Conservation (phyloP, 176 grass and related monocot genomes). For the Tillandsia fasciculata region DNA sequence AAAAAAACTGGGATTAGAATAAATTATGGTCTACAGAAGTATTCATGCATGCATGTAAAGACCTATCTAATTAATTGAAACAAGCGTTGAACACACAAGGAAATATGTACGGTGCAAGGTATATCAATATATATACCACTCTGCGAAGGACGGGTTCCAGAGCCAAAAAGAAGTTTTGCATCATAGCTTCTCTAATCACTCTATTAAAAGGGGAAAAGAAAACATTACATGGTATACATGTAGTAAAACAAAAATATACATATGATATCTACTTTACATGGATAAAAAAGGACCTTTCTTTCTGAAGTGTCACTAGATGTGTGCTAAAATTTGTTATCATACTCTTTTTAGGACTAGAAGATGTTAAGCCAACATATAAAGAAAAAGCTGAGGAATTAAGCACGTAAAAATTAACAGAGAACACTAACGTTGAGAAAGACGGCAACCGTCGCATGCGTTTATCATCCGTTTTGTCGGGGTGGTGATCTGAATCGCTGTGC, state of each 20-base stretch:
- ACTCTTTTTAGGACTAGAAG: no score
- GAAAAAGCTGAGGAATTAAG: neutral
- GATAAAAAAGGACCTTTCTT: neutral
- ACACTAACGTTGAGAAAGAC: conserved; percentile 67
- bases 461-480: conserved; percentile 34
- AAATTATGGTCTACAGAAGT: no score
- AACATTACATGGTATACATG: neutral
- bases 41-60: neutral
- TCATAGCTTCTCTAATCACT: conserved; percentile 65
- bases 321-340: no score
- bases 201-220: conserved; percentile 16
- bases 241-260: no score
- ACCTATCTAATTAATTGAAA: neutral
- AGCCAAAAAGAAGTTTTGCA: conserved; percentile 27
- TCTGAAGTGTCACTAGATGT: no score
- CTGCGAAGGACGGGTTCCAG: conserved; percentile 64
- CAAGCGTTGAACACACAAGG: neutral
- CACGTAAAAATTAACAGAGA: neutral
- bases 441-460: conserved; percentile 48
- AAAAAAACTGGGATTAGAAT: neutral
- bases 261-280: neutral
- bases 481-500: conserved; percentile 32
- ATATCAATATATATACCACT: conserved; percentile 38
- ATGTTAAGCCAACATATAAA: neutral
- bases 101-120: neutral